Percentiles rank a stretch among this genome's conserved stretches.
Conservation (phyloP, 2,329 filamentous ascomycete genomes). For the Ophiostoma australiae region DNA sequence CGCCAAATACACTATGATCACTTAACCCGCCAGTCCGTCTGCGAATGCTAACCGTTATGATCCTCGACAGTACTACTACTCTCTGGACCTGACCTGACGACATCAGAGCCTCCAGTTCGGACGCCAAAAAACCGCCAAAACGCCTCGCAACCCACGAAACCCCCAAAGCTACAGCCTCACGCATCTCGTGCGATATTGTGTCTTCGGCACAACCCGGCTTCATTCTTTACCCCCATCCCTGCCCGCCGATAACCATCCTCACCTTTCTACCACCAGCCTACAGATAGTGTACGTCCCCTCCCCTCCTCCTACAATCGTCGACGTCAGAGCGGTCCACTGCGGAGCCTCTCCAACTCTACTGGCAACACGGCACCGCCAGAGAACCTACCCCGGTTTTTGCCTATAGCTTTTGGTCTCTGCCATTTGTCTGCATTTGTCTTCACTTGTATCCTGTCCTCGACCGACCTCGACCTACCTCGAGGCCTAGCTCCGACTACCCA, state of each 20-base stretch:
- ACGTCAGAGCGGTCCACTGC: slow-evolving; percentile 13
- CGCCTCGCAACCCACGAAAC: background rate
- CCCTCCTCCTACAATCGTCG: background rate
- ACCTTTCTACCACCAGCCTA: background rate
- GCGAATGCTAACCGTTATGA: slow-evolving; percentile 13
- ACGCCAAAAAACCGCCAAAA: background rate
- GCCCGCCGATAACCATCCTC: background rate
- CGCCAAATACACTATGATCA: background rate
- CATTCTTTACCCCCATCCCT: background rate
- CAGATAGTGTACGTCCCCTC: background rate
- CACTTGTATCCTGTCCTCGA: background rate
- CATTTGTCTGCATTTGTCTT: background rate
- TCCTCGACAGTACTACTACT: slow-evolving; percentile 8
- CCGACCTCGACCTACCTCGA: background rate
- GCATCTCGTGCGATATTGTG: background rate
- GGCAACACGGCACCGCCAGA: background rate
- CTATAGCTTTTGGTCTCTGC: background rate
- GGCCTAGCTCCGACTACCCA: background rate
- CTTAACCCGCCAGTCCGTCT: background rate
- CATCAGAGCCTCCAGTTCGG: background rate
- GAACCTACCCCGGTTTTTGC: background rate
- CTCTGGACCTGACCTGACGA: background rate
- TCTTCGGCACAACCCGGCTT: background rate
- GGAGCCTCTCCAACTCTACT: slow-evolving; percentile 10
- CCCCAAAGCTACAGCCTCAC: background rate